A percentile compares a stretch with the other conserved stretches of the same genome.
Conservation (phyloP, 768 basidiomycete species). For the Pleurotus pulmonarius region DNA sequence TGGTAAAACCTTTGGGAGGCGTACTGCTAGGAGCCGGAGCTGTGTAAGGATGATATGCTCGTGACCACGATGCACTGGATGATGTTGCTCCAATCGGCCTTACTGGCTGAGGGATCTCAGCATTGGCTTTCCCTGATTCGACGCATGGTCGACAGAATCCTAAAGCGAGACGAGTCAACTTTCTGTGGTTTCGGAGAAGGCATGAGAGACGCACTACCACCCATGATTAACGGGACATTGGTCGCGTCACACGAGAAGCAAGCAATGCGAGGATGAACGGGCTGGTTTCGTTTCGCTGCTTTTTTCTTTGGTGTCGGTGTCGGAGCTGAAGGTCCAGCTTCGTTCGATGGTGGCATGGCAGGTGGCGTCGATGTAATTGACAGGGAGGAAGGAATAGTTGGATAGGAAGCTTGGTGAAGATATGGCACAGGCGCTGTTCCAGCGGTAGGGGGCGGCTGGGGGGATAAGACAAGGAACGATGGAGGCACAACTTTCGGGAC, state of each 20-base stretch:
- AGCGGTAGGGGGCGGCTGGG: neutral
- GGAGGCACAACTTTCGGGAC: neutral
- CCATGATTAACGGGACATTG: constrained; percentile 73
- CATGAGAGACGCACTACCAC: constrained; percentile 54
- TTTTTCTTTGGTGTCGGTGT: constrained; percentile 32
- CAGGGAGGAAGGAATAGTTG: neutral
- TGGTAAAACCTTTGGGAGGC: neutral
- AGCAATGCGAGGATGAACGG: constrained; percentile 37
- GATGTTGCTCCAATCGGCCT: neutral
- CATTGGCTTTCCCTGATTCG: constrained; percentile 43
- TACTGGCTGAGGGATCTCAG: constrained; percentile 20
- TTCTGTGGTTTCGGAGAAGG: neutral
- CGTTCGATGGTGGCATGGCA: neutral
- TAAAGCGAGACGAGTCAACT: constrained; percentile 19
- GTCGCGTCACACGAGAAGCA: constrained; percentile 61
- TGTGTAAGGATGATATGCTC: neutral
- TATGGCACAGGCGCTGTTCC: no score
- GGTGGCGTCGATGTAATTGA: neutral
- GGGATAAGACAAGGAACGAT: neutral
- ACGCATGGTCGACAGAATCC: constrained; percentile 71
- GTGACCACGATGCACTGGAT: neutral
- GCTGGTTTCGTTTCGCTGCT: constrained; percentile 27
- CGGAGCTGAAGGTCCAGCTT: neutral
- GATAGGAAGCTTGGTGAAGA: neutral
- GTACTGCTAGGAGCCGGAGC: neutral